Conservation (phyloP, 495 filamentous ascomycete species). For the Pseudevernia furfuracea region DNA sequence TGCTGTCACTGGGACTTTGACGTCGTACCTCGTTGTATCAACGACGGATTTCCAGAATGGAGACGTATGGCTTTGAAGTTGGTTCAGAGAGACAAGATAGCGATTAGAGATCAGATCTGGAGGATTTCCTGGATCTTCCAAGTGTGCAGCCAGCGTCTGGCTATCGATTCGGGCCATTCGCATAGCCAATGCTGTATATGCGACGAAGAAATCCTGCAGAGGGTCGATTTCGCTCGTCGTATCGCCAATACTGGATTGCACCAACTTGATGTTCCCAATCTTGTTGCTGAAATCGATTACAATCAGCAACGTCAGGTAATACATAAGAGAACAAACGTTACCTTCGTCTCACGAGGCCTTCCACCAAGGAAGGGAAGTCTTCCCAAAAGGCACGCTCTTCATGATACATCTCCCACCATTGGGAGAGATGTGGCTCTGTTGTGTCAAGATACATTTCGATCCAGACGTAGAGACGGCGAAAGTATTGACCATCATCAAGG, state of each 20-base stretch:
- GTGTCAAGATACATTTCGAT: constrained; percentile 27
- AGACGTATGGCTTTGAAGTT: constrained; percentile 16
- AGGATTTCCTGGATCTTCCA: constrained; percentile 19
- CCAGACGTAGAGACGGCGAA: constrained; percentile 29
- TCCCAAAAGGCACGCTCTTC: constrained; percentile 49
- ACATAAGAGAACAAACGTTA: constrained; percentile 29
- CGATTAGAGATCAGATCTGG: constrained; percentile 28
- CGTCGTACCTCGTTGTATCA: constrained; percentile 21
- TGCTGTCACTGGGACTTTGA: constrained; percentile 12
- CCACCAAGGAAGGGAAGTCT: constrained; percentile 39
- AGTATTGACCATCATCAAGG: constrained; percentile 27
- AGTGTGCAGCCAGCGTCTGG: constrained; percentile 22
- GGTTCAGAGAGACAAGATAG: constrained; percentile 22
- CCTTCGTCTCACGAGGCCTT: constrained; percentile 37
- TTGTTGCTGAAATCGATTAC: constrained; percentile 5
- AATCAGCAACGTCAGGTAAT: background rate
- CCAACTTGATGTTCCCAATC: background rate
- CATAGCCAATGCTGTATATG: constrained; percentile 24
- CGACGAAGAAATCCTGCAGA: constrained; percentile 24
- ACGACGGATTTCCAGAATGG: constrained; percentile 26
- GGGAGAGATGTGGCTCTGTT: constrained; percentile 21
- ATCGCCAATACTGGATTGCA: background rate
- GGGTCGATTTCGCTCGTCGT: constrained; percentile 6
- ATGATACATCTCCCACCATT: constrained; percentile 30
- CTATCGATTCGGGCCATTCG: constrained; percentile 28